Evolutionary conservation across 768 basidiomycete genomes (phyloP).

Genomic region (Hortiboletus flavorubellus): DNA sequence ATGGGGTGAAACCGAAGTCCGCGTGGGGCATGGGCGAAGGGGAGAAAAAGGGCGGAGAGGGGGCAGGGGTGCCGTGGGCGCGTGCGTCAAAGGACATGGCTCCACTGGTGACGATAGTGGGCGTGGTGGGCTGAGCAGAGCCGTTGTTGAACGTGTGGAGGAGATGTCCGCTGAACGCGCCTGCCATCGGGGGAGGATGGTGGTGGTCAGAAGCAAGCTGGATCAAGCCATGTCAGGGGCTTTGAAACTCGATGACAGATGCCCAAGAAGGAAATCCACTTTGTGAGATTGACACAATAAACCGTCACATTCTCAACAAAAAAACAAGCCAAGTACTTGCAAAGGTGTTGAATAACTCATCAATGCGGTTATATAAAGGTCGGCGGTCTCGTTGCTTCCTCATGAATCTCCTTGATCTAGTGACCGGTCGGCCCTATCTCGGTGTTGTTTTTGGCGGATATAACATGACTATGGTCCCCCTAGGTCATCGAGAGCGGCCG

Average conservation of each 20-base stretch:
- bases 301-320: no score
- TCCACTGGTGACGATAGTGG: conserved; percentile 45
- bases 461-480: no score
- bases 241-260: no score
- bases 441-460: no score
- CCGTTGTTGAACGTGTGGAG: conserved; percentile 40
- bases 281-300: no score
- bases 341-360: no score
- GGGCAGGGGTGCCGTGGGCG: conserved; percentile 44
- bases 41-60: conserved; percentile 6
- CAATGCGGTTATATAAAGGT: no score
- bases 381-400: no score
- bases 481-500: no score
- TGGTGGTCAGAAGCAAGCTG: conserved; percentile 11
- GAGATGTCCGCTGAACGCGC: conserved; percentile 57
- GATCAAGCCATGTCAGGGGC: not conserved
- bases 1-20: conserved; percentile 2
- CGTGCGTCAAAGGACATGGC: conserved; percentile 58
- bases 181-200: conserved; percentile 43
- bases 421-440: no score
- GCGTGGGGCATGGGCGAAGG: not conserved
- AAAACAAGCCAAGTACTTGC: no score
- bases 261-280: not conserved
- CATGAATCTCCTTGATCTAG: no score
- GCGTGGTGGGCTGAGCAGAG: conserved; percentile 21